These are phyloP conservation scores for Arabidopsis suecica DNA, from an alignment of 345 rosid genomes.

Conservation along the genomic window DNA sequence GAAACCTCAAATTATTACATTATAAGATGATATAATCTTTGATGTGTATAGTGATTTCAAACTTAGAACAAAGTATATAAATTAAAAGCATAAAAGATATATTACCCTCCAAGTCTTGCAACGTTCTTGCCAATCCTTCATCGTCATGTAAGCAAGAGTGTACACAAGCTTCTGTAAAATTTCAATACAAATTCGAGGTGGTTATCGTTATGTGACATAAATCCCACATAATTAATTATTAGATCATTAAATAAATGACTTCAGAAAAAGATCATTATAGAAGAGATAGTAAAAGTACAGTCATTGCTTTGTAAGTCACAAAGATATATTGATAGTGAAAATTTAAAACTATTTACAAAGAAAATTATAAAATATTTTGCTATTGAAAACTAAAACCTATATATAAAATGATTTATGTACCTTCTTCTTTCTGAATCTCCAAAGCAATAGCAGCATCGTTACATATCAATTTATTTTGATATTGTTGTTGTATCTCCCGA, in stretches of 20 bases:
- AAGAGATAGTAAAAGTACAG: not conserved
- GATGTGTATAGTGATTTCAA: constrained; percentile 2
- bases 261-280: not conserved
- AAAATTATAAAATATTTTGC: not conserved
- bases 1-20: not conserved
- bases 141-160: constrained; percentile 12
- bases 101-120: constrained; percentile 23
- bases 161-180: not conserved
- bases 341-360: not conserved
- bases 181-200: not conserved
- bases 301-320: not conserved
- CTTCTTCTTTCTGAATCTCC: constrained; percentile 38
- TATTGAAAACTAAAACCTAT: not conserved
- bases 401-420: constrained; percentile 5
- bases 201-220: not conserved
- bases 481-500: constrained; percentile 18
- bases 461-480: not conserved
- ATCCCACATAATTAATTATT: not conserved
- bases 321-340: not conserved
- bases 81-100: not conserved
- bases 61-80: not conserved
- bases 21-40: not conserved
- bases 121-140: constrained; percentile 27
- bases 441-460: constrained; percentile 32
- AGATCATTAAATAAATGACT: not conserved